A percentile compares a stretch with the other conserved stretches of the same genome.
Evolutionary conservation across 805 yeast species (phyloP).

Genomic region (Yarrowia alimentaria): DNA sequence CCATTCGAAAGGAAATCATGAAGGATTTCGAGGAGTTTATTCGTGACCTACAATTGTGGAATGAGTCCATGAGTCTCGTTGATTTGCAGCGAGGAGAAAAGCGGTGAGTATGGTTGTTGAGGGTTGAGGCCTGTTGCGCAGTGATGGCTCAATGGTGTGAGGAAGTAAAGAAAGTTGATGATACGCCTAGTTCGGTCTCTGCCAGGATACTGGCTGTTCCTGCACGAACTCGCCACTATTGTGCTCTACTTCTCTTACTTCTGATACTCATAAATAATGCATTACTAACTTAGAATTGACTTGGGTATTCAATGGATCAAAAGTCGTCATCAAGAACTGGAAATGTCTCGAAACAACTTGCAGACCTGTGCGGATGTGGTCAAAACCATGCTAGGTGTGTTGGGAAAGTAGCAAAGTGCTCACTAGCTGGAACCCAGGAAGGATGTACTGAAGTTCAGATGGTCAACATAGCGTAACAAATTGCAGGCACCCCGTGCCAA

Average conservation of each 20-base stretch:
- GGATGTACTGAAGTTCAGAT: neutral
- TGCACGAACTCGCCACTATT: too few relatives aligned
- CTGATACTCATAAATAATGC: conserved; percentile 21
- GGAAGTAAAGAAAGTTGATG: too few relatives aligned
- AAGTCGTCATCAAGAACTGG: conserved; percentile 23
- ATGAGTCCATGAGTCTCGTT: conserved; percentile 17
- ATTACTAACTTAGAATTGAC: conserved; percentile 24
- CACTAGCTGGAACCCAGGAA: neutral
- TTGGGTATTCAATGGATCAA: conserved; percentile 17
- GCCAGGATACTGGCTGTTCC: too few relatives aligned
- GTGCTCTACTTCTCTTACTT: too few relatives aligned
- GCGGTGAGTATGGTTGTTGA: conserved; percentile 9
- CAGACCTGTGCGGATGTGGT: conserved; percentile 25
- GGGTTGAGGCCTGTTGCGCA: too few relatives aligned
- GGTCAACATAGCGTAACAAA: too few relatives aligned
- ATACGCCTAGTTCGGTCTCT: too few relatives aligned
- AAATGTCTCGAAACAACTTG: conserved; percentile 24
- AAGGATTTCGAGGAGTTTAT: conserved; percentile 17
- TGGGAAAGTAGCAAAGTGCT: conserved; percentile 6
- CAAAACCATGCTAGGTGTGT: conserved; percentile 21
- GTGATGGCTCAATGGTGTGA: too few relatives aligned
- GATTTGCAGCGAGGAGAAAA: conserved; percentile 19
- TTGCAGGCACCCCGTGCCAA: too few relatives aligned
- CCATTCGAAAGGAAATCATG: conserved; percentile 16
- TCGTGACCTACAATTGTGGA: conserved; percentile 10